phyloP scores from a whole-genome alignment of 352 stramenopile species.

The Phytophthora melonis region DNA sequence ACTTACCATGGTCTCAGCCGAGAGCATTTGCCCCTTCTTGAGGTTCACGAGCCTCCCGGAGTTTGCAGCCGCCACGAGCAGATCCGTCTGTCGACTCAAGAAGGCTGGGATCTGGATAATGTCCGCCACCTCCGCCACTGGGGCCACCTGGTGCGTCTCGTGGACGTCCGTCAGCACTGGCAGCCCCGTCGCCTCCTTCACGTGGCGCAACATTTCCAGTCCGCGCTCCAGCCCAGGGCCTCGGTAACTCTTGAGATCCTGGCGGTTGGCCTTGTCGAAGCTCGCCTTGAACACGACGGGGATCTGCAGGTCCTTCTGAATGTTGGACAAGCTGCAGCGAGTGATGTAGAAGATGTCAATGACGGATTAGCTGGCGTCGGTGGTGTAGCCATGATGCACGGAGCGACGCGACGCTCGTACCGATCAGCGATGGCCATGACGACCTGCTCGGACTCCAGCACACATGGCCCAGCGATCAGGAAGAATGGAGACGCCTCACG shows the following conservation, averaged over 20 bases:
- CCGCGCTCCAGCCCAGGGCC: slow-evolving; percentile 77
- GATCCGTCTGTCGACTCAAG: slow-evolving; percentile 89
- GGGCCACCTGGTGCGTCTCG: slow-evolving; percentile 81
- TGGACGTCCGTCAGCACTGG: slow-evolving; percentile 89
- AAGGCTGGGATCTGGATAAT: slow-evolving; percentile 91
- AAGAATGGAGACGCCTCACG: slow-evolving; percentile 80
- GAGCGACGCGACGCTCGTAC: slow-evolving; percentile 29
- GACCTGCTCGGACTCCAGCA: slow-evolving; percentile 76
- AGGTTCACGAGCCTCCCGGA: slow-evolving; percentile 87
- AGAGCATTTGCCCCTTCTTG: slow-evolving; percentile 92
- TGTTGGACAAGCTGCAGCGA: slow-evolving; percentile 52
- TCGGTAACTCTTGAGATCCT: slow-evolving; percentile 82
- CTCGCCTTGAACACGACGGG: slow-evolving; percentile 91
- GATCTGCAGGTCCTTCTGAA: slow-evolving; percentile 71
- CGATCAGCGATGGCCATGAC: slow-evolving; percentile 77
- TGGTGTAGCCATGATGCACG: slow-evolving; percentile 3
- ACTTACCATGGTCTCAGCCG: slow-evolving; percentile 79
- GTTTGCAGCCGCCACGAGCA: slow-evolving; percentile 79
- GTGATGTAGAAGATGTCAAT: not conserved
- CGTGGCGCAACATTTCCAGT: slow-evolving; percentile 75
- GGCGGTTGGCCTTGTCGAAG: slow-evolving; percentile 92
- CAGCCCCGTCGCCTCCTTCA: slow-evolving; percentile 77
- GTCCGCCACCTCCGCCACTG: slow-evolving; percentile 76
- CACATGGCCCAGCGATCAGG: slow-evolving; percentile 84
- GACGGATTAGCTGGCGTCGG: not conserved